These are phyloP conservation scores for Brassica incana DNA, from an alignment of 345 rosid genomes.

Conservation along the genomic window DNA sequence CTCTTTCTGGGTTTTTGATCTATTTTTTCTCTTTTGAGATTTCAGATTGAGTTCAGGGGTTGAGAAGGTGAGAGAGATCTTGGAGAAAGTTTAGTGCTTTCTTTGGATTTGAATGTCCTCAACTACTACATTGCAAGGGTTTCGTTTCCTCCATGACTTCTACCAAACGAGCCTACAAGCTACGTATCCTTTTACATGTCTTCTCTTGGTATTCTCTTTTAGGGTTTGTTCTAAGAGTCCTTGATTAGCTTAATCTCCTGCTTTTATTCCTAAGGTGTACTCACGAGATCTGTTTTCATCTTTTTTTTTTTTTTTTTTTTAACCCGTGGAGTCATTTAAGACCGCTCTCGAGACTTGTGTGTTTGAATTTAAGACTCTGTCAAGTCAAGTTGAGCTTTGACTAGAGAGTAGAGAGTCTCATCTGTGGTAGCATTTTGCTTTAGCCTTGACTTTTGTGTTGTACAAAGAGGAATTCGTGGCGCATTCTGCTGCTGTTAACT, in stretches of 20 bases:
- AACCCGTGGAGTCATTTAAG: slow-evolving; percentile 29
- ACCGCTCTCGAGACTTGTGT: slow-evolving; percentile 22
- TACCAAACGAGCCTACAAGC: slow-evolving; percentile 97
- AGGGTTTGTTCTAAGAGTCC: not conserved
- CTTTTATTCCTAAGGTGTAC: not conserved
- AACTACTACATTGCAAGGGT: slow-evolving; percentile 48
- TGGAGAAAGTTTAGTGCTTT: slow-evolving; percentile 26
- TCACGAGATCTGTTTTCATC: slow-evolving; percentile 33
- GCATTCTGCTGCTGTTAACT: slow-evolving; percentile 86
- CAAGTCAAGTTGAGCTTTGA: slow-evolving; percentile 19
- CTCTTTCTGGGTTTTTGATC: slow-evolving; percentile 12
- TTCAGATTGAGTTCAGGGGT: slow-evolving; percentile 22
- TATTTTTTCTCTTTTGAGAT: not conserved
- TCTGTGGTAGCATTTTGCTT: slow-evolving; percentile 6
- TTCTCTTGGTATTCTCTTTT: not conserved
- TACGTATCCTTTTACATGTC: slow-evolving; percentile 71
- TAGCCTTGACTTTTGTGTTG: slow-evolving; percentile 49
- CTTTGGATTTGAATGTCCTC: slow-evolving; percentile 42
- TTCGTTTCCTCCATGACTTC: slow-evolving; percentile 62
- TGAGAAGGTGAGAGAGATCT: slow-evolving; percentile 39
- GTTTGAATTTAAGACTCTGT: slow-evolving; percentile 19
- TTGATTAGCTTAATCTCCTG: slow-evolving; percentile 36
- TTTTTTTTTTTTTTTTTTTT: not conserved
- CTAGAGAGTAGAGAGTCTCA: not conserved
- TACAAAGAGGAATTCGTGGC: slow-evolving; percentile 94